Evolutionary conservation across 2,329 filamentous ascomycete species (phyloP).

Genomic region (Sphaerulina vaccinii): DNA sequence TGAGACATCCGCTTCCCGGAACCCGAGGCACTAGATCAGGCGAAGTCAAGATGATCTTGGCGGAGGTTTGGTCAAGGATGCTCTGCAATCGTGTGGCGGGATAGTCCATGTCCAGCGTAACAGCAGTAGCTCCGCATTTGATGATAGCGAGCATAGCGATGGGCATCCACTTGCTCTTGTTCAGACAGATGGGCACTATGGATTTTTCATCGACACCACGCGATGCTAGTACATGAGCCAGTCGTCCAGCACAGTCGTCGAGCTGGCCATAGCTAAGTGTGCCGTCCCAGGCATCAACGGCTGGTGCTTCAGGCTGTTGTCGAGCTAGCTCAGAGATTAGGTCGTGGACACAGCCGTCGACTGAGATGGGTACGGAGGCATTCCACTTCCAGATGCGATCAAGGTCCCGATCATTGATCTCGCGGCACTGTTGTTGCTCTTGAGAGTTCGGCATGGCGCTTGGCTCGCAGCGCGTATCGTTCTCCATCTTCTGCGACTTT

Average conservation of each 20-base stretch:
- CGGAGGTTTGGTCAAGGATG: conserved; percentile 30
- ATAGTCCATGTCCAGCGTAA: conserved; percentile 31
- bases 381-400: conserved; percentile 26
- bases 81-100: conserved; percentile 30
- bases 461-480: too few species aligned
- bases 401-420: conserved; percentile 19
- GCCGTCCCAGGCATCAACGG: conserved; percentile 33
- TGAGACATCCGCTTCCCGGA: background rate
- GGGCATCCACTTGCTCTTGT: conserved; percentile 31
- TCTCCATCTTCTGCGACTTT: too few species aligned
- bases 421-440: too few species aligned
- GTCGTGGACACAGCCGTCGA: conserved; percentile 27
- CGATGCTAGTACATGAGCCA: conserved; percentile 18
- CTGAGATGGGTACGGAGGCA: conserved; percentile 3
- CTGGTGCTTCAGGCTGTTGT: conserved; percentile 25
- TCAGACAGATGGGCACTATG: conserved; percentile 28
- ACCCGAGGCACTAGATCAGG: conserved; percentile 1
- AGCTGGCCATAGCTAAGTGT: conserved; percentile 30
- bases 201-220: background rate
- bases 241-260: conserved; percentile 19
- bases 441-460: too few species aligned
- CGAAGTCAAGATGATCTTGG: conserved; percentile 19
- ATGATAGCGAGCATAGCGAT: conserved; percentile 32
- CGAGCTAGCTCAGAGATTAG: conserved; percentile 23
- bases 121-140: conserved; percentile 35